Percentiles rank a stretch among this genome's conserved stretches.
These are phyloP conservation scores for Tritrichomonas musculus DNA, from an alignment of 208 protist genomes.

Conservation along the genomic window DNA sequence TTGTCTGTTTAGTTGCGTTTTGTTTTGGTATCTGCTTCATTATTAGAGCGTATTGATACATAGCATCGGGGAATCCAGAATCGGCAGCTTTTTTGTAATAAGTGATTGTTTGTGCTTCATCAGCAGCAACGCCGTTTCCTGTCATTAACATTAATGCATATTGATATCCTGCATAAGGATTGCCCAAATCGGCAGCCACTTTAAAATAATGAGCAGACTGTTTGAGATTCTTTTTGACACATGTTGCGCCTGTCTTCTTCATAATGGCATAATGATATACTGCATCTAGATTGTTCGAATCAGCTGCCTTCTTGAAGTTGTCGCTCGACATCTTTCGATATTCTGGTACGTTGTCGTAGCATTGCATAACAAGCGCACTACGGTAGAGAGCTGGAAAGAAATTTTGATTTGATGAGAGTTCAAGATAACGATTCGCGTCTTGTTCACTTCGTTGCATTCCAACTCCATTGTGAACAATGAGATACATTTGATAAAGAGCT, in stretches of 20 bases:
- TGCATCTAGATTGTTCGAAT: neutral
- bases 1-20: neutral
- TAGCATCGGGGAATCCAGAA: neutral
- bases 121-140: neutral
- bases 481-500: neutral
- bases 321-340: neutral
- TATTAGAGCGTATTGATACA: neutral
- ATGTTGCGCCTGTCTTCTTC: neutral
- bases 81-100: neutral
- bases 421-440: neutral
- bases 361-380: neutral
- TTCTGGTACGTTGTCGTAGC: neutral
- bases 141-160: neutral
- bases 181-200: neutral
- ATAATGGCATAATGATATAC: neutral
- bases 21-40: neutral
- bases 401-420: neutral
- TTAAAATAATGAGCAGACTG: neutral
- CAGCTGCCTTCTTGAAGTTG: neutral
- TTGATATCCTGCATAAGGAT: neutral
- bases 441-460: neutral
- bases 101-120: neutral
- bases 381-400: neutral
- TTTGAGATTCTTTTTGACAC: neutral
- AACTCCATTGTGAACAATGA: neutral